phyloP scores from a whole-genome alignment of 441 rosid species.

The Manihot esculenta region DNA sequence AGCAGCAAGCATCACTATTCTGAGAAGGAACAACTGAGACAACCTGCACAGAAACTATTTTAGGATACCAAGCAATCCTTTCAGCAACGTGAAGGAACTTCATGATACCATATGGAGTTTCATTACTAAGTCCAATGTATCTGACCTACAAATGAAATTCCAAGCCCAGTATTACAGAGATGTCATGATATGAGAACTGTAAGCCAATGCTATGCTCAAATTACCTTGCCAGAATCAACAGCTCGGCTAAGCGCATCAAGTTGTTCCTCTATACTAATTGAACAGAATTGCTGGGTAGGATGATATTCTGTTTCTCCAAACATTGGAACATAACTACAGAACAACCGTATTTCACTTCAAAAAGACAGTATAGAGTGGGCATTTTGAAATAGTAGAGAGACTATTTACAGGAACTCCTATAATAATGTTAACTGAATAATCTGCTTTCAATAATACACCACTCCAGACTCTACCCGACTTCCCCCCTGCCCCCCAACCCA shows the following conservation, averaged over 20 bases:
- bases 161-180: slow-evolving; percentile 5
- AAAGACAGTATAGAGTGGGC: neutral
- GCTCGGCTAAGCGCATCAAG: slow-evolving; percentile 58
- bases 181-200: neutral
- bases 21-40: slow-evolving; percentile 14
- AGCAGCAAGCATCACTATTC: slow-evolving; percentile 7
- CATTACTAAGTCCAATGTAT: slow-evolving; percentile 63
- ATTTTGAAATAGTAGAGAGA: neutral
- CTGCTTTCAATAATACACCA: neutral
- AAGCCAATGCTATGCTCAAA: slow-evolving; percentile 10
- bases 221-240: slow-evolving; percentile 52
- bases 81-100: slow-evolving; percentile 53
- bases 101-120: slow-evolving; percentile 65
- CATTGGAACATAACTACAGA: slow-evolving; percentile 58
- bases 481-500: no score
- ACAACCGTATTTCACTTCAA: slow-evolving; percentile 14
- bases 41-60: slow-evolving; percentile 55
- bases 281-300: slow-evolving; percentile 40
- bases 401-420: neutral
- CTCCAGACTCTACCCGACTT: no score
- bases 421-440: neutral
- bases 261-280: slow-evolving; percentile 57
- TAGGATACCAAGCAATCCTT: slow-evolving; percentile 36
- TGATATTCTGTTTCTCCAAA: slow-evolving; percentile 63
- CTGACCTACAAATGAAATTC: slow-evolving; percentile 42